phyloP scores from a whole-genome alignment of 2,329 filamentous ascomycete genomes.

The Capronia americana region DNA sequence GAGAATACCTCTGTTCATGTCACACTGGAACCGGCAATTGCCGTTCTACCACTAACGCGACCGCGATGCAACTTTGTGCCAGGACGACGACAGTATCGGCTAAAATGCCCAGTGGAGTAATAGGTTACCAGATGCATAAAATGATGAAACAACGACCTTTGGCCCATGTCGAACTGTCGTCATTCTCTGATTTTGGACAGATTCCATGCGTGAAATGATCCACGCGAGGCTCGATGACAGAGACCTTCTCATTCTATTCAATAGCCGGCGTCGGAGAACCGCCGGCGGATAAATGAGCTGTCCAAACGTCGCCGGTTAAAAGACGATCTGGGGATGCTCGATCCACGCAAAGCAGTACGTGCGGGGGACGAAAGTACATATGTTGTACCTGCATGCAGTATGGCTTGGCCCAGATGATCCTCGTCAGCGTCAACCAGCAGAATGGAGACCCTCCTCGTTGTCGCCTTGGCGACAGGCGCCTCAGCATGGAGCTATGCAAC shows the following conservation, averaged over 20 bases:
- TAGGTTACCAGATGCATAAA: not conserved
- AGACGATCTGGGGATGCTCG: conserved; percentile 13
- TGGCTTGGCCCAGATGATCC: conserved; percentile 13
- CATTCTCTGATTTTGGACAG: not conserved
- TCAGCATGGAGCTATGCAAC: conserved; percentile 26
- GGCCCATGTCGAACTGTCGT: not conserved
- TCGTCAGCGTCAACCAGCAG: conserved; percentile 11
- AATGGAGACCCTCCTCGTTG: conserved; percentile 24
- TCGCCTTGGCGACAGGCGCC: conserved; percentile 15
- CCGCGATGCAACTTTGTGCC: not conserved
- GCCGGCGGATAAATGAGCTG: conserved; percentile 23
- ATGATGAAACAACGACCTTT: not conserved
- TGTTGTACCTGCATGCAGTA: conserved; percentile 26
- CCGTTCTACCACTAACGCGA: not conserved
- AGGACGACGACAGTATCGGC: not conserved
- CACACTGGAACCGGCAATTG: not conserved
- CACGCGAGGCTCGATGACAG: not conserved
- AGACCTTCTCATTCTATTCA: not conserved
- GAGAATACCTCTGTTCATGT: not conserved
- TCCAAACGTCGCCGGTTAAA: conserved; percentile 16
- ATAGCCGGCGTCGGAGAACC: conserved; percentile 16
- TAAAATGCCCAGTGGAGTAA: conserved; percentile 1
- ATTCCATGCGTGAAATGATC: not conserved
- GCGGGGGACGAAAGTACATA: conserved; percentile 23
- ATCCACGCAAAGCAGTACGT: conserved; percentile 6